phyloP scores from a whole-genome alignment of 306 rosid species.

The Casuarina equisetifolia region DNA sequence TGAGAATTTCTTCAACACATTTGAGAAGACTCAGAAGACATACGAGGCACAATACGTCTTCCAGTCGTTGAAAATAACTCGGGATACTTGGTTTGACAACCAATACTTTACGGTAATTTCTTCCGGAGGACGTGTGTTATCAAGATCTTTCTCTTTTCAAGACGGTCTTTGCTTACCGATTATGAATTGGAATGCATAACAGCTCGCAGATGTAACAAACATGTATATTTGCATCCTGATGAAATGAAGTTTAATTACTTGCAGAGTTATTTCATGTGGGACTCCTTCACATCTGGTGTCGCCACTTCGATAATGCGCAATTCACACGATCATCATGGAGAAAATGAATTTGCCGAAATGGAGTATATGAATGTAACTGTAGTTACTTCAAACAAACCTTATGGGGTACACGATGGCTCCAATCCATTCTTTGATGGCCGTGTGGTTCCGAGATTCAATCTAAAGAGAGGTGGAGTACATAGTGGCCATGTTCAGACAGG shows the following conservation, averaged over 20 bases:
- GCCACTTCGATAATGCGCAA: slow-evolving; percentile 81
- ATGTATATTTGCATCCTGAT: too few species aligned
- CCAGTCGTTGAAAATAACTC: slow-evolving; percentile 78
- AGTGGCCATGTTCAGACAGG: slow-evolving; percentile 89
- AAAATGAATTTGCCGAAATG: slow-evolving; percentile 88
- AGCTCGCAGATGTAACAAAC: too few species aligned
- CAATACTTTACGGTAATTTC: slow-evolving; percentile 61
- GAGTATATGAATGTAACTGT: slow-evolving; percentile 85
- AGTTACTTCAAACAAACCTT: slow-evolving; percentile 81
- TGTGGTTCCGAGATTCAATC: slow-evolving; percentile 56
- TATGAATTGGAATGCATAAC: slow-evolving; percentile 4
- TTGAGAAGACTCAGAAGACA: slow-evolving; percentile 64
- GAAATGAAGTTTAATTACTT: too few species aligned
- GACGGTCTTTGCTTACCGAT: not conserved
- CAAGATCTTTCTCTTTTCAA: not conserved
- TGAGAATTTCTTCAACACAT: slow-evolving; percentile 54
- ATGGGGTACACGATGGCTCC: slow-evolving; percentile 76
- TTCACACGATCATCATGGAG: slow-evolving; percentile 41
- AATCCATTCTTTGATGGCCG: slow-evolving; percentile 71
- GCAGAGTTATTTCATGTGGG: slow-evolving; percentile 97
- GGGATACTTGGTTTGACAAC: slow-evolving; percentile 73
- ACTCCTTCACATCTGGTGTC: slow-evolving; percentile 74
- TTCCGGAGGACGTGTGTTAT: not conserved
- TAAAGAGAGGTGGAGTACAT: slow-evolving; percentile 68
- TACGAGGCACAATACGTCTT: slow-evolving; percentile 77